phyloP scores from a whole-genome alignment of 2,329 filamentous ascomycete genomes.

The Teratosphaeria pseudoeucalypti region DNA sequence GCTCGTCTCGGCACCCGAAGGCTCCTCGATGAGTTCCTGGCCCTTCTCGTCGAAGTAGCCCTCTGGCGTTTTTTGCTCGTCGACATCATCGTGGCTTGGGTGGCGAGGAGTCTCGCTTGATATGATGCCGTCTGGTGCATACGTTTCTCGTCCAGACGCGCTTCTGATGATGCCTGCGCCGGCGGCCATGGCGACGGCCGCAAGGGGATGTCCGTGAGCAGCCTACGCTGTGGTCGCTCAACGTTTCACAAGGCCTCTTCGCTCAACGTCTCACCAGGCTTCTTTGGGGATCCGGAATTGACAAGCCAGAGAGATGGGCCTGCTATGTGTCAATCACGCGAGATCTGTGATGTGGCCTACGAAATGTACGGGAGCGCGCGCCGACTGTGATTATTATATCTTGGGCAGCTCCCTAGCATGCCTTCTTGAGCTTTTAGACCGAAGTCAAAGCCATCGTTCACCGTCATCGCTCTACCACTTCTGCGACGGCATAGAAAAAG shows the following conservation, averaged over 20 bases:
- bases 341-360: not conserved
- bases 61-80: not conserved
- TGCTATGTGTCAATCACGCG: not conserved
- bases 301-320: not conserved
- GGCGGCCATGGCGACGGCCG: conserved; percentile 2
- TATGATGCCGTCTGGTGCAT: conserved; percentile 7
- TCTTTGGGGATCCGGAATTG: not conserved
- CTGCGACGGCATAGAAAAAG: not conserved
- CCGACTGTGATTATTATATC: not conserved
- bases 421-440: not conserved
- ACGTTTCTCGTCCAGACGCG: conserved; percentile 10
- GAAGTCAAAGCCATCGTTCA: not conserved
- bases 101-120: not conserved
- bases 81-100: not conserved
- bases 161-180: conserved; percentile 8
- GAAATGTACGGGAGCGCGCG: not conserved
- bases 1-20: conserved; percentile 3
- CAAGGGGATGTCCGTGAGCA: not conserved
- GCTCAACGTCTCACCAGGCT: not conserved
- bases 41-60: conserved; percentile 18
- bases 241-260: not conserved
- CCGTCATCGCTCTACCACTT: not conserved
- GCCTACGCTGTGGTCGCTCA: not conserved
- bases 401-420: not conserved
- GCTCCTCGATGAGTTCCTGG: conserved; percentile 17